Evolutionary conservation across 192 early-diverging fungal genomes (phyloP), one percentile per base, ranked within the genome.

Genomic region (Coemansia sp.): DNA sequence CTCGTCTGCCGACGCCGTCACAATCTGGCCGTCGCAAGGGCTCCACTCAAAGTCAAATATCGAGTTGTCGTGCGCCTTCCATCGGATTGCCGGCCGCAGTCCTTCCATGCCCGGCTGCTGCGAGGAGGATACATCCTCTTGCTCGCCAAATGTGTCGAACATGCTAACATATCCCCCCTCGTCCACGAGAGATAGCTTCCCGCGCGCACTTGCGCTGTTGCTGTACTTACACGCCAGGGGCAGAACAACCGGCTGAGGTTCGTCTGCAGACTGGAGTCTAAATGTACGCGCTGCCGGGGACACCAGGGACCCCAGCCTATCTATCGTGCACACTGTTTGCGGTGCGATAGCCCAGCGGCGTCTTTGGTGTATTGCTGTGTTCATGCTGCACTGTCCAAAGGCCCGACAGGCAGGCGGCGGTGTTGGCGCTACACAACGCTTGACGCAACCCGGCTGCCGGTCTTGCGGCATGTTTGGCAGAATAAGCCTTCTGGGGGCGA

Each of bases 41-140:
- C 86, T 86, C 93, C 92, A 97, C 32, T 83, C 82, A 7, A 92
- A 66, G 70, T 97, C 93, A 54, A 93, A 88, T n/a, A 92, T 84
- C 4, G 92, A 87, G 73, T 92, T 93, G 33, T 83, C 69, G 52
- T 97, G 93, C 0, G 87, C 90, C 35, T 76, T 62, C 81, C 81
- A 83, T 11, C 64, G 63, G 15, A 29, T 19, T 15, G 60, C 20
- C 8, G 72, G 71, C 45, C 38, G 42, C 65, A 75, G 56, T 2
- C 61, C 65, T 13, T 66, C 62, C 15, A 22, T 52, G 40, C 15
- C 35, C 35, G 40, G 33, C 11, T 29, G n/a, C 6, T 48, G 45
- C 38, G 7, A 11, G 11, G 38, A 40, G 32, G 25, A 33, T 25
- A 25, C 11, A 20, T 32, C 53, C 14, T 25, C 25, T 32, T 54